phyloP scores from a whole-genome alignment of 2,329 filamentous ascomycete species.

The Claviceps africana region DNA sequence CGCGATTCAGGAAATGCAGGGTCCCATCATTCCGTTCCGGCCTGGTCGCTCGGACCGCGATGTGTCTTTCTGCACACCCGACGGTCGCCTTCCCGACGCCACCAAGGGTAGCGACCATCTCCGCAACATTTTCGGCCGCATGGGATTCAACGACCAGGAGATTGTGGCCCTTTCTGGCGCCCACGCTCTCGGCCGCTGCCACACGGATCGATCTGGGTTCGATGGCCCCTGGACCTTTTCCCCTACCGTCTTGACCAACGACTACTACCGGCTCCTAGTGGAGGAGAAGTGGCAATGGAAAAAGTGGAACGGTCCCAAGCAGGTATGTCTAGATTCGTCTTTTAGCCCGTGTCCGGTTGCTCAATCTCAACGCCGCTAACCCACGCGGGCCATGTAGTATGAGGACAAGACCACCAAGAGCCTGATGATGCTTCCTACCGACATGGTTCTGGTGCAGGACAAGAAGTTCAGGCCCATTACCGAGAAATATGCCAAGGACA shows the following conservation, averaged over 20 bases:
- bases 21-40: conserved; percentile 74
- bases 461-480: conserved; percentile 70
- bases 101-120: conserved; percentile 67
- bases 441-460: conserved; percentile 77
- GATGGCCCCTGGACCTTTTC: conserved; percentile 87
- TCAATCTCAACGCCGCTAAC: conserved; percentile 5
- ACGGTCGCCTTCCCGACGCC: conserved; percentile 75
- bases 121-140: conserved; percentile 83
- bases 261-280: conserved; percentile 78
- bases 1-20: conserved; percentile 91
- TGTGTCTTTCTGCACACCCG: conserved; percentile 73
- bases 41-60: conserved; percentile 75
- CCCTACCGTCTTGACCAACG: conserved; percentile 83
- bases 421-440: conserved; percentile 95
- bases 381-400: conserved; percentile 40
- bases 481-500: conserved; percentile 82
- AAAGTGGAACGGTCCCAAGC: conserved; percentile 85
- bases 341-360: not conserved
- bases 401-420: conserved; percentile 77
- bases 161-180: conserved; percentile 83
- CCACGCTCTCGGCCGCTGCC: conserved; percentile 80
- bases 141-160: conserved; percentile 96
- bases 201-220: conserved; percentile 77
- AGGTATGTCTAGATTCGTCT: conserved; percentile 23
- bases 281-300: conserved; percentile 86